Percentiles rank a stretch among this genome's conserved stretches.
These are phyloP conservation scores for Sisymbrium altissimum DNA, from an alignment of 345 rosid species.

Conservation along the genomic window DNA sequence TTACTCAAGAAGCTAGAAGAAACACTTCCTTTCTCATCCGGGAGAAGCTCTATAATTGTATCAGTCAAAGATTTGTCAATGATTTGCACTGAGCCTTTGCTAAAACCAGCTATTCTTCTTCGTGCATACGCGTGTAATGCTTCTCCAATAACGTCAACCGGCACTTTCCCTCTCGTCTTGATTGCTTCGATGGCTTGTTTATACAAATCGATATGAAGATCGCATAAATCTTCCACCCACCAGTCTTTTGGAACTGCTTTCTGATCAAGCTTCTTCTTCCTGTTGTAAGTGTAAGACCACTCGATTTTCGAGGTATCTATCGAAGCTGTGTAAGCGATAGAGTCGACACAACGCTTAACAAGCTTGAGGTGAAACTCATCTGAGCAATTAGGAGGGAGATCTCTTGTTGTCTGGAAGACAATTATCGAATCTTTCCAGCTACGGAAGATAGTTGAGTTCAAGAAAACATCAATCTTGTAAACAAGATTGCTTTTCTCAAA, in stretches of 20 bases:
- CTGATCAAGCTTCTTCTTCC: constrained; percentile 41
- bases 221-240: constrained; percentile 62
- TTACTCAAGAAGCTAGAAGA: constrained; percentile 57
- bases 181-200: constrained; percentile 41
- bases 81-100: constrained; percentile 46
- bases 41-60: constrained; percentile 52
- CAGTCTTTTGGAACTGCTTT: constrained; percentile 48
- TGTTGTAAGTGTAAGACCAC: constrained; percentile 50
- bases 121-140: constrained; percentile 43
- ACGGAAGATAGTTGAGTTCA: constrained; percentile 44
- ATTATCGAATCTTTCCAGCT: constrained; percentile 56
- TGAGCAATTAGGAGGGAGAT: constrained; percentile 11
- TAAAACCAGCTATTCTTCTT: constrained; percentile 56
- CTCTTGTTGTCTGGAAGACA: constrained; percentile 44
- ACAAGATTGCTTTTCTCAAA: constrained; percentile 51
- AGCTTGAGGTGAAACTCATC: constrained; percentile 5
- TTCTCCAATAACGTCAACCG: constrained; percentile 41
- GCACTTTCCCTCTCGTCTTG: constrained; percentile 31
- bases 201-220: constrained; percentile 44
- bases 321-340: constrained; percentile 47
- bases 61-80: constrained; percentile 46
- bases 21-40: constrained; percentile 48
- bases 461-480: constrained; percentile 56
- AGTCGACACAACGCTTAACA: constrained; percentile 32
- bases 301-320: constrained; percentile 41